Evolutionary conservation across 768 basidiomycete species (phyloP).

Genomic region (Pleurotus ostreatus): DNA sequence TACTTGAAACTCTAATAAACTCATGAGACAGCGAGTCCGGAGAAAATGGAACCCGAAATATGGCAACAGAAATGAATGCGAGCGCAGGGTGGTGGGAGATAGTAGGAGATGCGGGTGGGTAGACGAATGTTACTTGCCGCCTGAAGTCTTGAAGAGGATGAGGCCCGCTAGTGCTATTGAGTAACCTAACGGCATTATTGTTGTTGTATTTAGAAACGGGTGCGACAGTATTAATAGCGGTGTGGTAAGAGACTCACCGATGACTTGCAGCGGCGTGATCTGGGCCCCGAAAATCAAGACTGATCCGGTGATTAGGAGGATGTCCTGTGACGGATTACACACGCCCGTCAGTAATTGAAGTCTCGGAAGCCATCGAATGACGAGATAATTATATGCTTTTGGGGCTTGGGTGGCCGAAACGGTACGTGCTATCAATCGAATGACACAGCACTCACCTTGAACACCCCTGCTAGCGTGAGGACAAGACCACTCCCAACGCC

Average conservation of each 20-base stretch:
- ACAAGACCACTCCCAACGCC: slow-evolving; percentile 84
- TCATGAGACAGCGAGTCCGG: too few species aligned
- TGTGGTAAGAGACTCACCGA: slow-evolving; percentile 44
- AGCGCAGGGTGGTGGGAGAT: not conserved
- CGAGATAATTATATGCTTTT: slow-evolving; percentile 16
- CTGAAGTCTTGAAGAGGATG: slow-evolving; percentile 77
- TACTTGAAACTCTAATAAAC: too few species aligned
- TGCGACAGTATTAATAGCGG: not conserved
- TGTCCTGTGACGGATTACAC: slow-evolving; percentile 55
- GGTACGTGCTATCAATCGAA: not conserved
- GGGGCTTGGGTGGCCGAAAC: not conserved
- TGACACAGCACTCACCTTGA: slow-evolving; percentile 57
- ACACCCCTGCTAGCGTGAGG: slow-evolving; percentile 89
- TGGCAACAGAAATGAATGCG: not conserved
- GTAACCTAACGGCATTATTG: slow-evolving; percentile 52
- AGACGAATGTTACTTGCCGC: slow-evolving; percentile 44
- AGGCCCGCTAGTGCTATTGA: slow-evolving; percentile 83
- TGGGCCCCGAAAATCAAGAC: slow-evolving; percentile 79
- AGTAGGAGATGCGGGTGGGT: not conserved
- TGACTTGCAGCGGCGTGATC: slow-evolving; percentile 80
- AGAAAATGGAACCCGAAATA: too few species aligned
- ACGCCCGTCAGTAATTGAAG: not conserved
- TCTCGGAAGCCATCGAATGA: slow-evolving; percentile 20
- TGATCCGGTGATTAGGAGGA: slow-evolving; percentile 88
- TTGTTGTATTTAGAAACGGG: slow-evolving; percentile 3